phyloP scores from a whole-genome alignment of 106 monocot genomes.

The Platanthera zijinensis region DNA sequence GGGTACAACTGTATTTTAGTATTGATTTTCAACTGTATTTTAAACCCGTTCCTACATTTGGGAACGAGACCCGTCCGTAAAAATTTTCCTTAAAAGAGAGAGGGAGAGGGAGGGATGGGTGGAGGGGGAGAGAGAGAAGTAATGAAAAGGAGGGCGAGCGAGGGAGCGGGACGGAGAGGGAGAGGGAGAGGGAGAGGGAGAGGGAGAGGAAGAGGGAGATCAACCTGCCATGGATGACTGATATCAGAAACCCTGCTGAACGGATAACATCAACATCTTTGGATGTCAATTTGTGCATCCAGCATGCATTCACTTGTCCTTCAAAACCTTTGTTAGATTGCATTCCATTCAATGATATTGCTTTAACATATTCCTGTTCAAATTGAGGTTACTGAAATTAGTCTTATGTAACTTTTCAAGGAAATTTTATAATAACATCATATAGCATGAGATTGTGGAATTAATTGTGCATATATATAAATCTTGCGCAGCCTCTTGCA shows the following conservation, averaged over 20 bases:
- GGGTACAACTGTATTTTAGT: too few species aligned
- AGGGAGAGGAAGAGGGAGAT: background rate
- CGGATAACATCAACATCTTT: slow-evolving; percentile 78
- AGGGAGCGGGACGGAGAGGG: too few species aligned
- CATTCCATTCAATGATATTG: slow-evolving; percentile 86
- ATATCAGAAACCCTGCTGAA: slow-evolving; percentile 66
- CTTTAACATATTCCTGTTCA: slow-evolving; percentile 81
- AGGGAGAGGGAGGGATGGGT: background rate
- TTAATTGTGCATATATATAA: background rate
- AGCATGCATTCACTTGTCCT: slow-evolving; percentile 95
- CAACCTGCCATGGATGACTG: slow-evolving; percentile 91
- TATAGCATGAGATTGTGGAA: background rate
- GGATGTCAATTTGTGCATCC: slow-evolving; percentile 73
- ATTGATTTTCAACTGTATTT: too few species aligned
- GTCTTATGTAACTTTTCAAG: background rate
- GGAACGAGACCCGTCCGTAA: too few species aligned
- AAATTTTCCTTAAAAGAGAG: background rate
- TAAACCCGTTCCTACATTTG: too few species aligned
- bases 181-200: background rate
- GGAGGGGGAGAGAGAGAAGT: slow-evolving; percentile 1
- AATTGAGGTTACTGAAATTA: slow-evolving; percentile 5
- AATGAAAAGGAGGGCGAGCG: background rate
- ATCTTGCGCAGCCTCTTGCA: background rate
- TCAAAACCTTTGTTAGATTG: slow-evolving; percentile 87
- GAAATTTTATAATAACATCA: background rate